Evolutionary conservation across 306 rosid species (phyloP), one percentile per base, ranked within the genome.

Genomic region (Glycyrrhiza uralensis): DNA sequence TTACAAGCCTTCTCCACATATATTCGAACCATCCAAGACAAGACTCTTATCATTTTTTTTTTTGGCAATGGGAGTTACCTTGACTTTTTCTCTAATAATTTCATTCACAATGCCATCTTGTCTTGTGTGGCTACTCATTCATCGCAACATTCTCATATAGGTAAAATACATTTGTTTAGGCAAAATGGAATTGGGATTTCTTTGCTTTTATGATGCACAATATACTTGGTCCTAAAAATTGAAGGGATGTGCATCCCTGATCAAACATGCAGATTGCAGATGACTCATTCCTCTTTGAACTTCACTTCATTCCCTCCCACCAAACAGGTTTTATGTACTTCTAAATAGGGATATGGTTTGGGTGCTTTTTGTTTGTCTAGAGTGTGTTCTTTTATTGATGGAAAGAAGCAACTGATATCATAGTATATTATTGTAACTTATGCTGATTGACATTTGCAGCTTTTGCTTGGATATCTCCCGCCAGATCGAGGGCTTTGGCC

Each of bases 391-490:
- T 41, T n/a, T 61, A 22, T 23, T 52, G 71, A 35, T 65, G 20
- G 68, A 39, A 18, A 47, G 12, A 39, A 17, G 61, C 63, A 13
- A 67, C 44, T 57, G 41, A 77, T 60, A 54, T 72, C 20, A 42
- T 42, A 7, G 14, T 45, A 7, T 12, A 20, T 32, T 24, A 17
- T 55, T 69, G 45, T 13, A 33, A 64, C 61, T 73, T 39, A 76
- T 77, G 77, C 28, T 74, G 19, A 62, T 80, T 66, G 81, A 26
- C 15, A 50, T 52, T 28, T 79, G 71, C 86, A 95, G 99, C 91
- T 95, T 71, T 90, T 95, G 75, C 89, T 95, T 33, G 92, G 93
- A 45, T 95, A 91, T 88, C 86, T 95, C 76, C 97, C 90, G 0
- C 87, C 80, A 11, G 96, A 95, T 82, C 92, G 90, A 24, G 85